A percentile compares a stretch with the other conserved stretches of the same genome.
phyloP scores from a whole-genome alignment of 495 filamentous ascomycete genomes.

The Pyronema omphalodes region DNA sequence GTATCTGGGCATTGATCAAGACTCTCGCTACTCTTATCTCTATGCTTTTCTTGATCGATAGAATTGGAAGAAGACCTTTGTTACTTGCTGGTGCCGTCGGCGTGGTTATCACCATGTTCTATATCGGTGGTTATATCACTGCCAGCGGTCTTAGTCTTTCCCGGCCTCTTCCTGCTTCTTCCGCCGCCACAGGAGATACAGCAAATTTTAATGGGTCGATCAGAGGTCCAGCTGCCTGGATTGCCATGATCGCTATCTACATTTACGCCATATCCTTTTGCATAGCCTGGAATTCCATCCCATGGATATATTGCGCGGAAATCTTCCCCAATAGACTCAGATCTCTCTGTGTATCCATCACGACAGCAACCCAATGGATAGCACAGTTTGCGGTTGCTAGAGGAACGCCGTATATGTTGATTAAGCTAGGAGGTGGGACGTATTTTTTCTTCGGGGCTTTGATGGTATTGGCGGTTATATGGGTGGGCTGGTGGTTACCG shows the following conservation, averaged over 20 bases:
- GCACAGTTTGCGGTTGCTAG: constrained; percentile 31
- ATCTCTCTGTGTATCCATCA: constrained; percentile 32
- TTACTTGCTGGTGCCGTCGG: constrained; percentile 44
- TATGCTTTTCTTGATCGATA: constrained; percentile 49
- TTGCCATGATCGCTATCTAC: constrained; percentile 47
- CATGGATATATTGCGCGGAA: constrained; percentile 58
- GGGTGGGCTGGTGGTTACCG: constrained; percentile 45
- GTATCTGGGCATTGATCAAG: constrained; percentile 35
- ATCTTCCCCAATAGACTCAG: constrained; percentile 48
- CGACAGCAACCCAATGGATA: constrained; percentile 30
- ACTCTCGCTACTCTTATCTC: constrained; percentile 27
- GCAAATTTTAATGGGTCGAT: too few relatives aligned
- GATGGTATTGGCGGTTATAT: constrained; percentile 29
- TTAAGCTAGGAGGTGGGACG: constrained; percentile 32
- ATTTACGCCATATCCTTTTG: constrained; percentile 43
- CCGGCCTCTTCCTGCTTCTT: constrained; percentile 4
- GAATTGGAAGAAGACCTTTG: constrained; percentile 53
- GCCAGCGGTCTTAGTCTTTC: constrained; percentile 1
- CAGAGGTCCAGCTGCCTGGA: constrained; percentile 29
- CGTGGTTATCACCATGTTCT: constrained; percentile 46
- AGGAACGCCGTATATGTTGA: constrained; percentile 30
- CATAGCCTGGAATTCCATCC: constrained; percentile 50
- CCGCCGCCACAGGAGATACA: constrained; percentile 20
- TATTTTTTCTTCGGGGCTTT: constrained; percentile 28
- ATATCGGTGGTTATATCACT: constrained; percentile 47